A percentile compares a stretch with the other conserved stretches of the same genome.
These are phyloP conservation scores for Myxozyma mucilagina DNA, from an alignment of 805 yeast species.

Conservation along the genomic window DNA sequence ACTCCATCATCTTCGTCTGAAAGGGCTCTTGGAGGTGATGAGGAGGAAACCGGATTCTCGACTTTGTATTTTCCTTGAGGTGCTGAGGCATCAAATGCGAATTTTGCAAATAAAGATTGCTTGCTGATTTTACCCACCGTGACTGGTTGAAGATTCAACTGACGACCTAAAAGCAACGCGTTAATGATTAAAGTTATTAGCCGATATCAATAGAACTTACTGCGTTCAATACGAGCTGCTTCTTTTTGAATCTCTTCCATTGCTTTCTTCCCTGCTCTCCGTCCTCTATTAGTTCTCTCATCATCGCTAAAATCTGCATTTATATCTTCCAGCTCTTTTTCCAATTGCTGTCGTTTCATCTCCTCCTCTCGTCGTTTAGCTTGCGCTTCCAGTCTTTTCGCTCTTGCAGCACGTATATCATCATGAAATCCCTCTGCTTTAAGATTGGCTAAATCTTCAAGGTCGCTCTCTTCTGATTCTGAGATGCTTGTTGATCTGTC, in stretches of 20 bases:
- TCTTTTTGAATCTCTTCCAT: constrained; percentile 28
- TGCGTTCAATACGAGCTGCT: constrained; percentile 27
- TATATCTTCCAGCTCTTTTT: constrained; percentile 4
- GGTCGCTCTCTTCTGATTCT: not conserved
- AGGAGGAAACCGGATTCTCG: not conserved
- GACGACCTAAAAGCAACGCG: constrained; percentile 8
- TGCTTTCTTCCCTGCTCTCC: constrained; percentile 29
- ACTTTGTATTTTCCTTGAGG: constrained; percentile 5
- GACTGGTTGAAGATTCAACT: constrained; percentile 17
- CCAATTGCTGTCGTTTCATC: constrained; percentile 1
- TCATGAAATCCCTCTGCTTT: not conserved
- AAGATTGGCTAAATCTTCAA: not conserved
- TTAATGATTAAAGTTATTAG: not conserved
- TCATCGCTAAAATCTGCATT: not conserved
- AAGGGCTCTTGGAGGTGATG: not conserved
- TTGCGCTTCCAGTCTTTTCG: not conserved
- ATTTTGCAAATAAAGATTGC: constrained; percentile 18
- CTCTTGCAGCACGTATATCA: constrained; percentile 9
- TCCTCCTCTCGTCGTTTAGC: constrained; percentile 2
- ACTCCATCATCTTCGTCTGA: not conserved
- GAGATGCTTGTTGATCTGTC: not conserved
- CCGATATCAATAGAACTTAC: not conserved
- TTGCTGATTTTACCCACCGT: constrained; percentile 15
- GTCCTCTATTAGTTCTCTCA: not conserved
- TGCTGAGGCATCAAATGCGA: constrained; percentile 12